Evolutionary conservation across 192 early-diverging fungal genomes (phyloP), one percentile per base, ranked within the genome.

Genomic region (Diversispora epigaea): DNA sequence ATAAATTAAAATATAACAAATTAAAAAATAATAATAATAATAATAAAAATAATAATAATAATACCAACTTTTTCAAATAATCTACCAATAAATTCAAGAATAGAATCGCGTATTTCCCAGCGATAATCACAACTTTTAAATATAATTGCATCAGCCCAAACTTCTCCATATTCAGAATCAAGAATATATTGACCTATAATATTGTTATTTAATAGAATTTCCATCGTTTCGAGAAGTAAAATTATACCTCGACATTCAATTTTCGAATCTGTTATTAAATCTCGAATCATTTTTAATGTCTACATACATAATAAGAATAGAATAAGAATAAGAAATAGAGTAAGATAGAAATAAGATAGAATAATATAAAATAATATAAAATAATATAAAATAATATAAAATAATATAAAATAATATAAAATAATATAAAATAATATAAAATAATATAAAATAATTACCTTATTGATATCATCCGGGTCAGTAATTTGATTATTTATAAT

Each of bases 21-120:
- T 19, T 14, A 52, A 44, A 43, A 67, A 15, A 25, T n/a, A n/a
- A n/a, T n/a, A n/a, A n/a, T n/a, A 19, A 11, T 3, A 3, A 65
- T 41, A 14, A 75, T 9, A 14, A 17, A 39, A 52, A 25, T n/a
- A n/a, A n/a, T n/a, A n/a, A n/a, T n/a, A 19, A 11, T 3, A 3
- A 65, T 41, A 54, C 76, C 69, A 67, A 81, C 77, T 22, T 52
- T 19, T 4, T 77, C 76, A 77, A 85, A 86, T n/a, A 88, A 76
- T 52, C 50, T 52, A 22, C 82, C 85, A 64, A 86, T 80, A 58
- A 84, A 88, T 68, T 84, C 80, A 32, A 88, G 61, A 15, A 77
- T 80, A 15, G 81, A 81, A 64, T 86, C 84, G 14, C 86, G 85
- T 15, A 86, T 77, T 78, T 88, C 83, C 83, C 86, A 86, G 47